Evolutionary conservation across 768 basidiomycete species (phyloP), one percentile per base, ranked within the genome.

Genomic region (Russula sp.): DNA sequence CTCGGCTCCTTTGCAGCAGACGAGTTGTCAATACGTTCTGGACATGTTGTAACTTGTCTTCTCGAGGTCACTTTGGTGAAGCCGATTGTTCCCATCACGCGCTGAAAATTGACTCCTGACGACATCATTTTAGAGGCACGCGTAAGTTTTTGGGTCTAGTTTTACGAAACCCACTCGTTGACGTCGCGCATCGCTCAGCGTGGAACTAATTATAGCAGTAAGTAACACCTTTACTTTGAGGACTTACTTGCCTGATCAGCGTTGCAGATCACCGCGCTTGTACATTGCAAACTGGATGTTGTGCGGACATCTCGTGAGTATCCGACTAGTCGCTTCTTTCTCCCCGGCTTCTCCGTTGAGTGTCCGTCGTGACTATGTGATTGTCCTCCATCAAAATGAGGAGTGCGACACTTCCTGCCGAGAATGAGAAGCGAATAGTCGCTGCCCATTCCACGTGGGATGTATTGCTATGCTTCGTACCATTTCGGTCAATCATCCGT

Each of bases 1-100:
- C 74, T 93, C 4, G 78, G 94, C 2, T 87, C 86, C 1, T 93
- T 92, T 70, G 90, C 90, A 1, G 94, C 92, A 0, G 92, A 94
- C 62, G 89, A 94, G 66, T 68, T 94, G 18, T 89, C 92, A 3
- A 70, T 91, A 59, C 84, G 91, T 39, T 85, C 93, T 2, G 92
- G 91, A 1, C 87, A 90, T 72, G 90, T 90, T 1, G 75, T 92
- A 10, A 89, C 91, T 3, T 92, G 91, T 44, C 80, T 94, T 2
- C 72, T 94, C 59, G 94, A 94, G 74, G 92, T 91, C 22, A 94
- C 91, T 14, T 76, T 91, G 66, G 88, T 91, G 66, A 62, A 71
- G 58, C 63, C 31, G 40, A 51, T 34, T 54, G 47, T 7, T 54
- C 2, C 37, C 57, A 35, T 55, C 27, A 8, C 40, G n/a, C 34